Percentiles rank a stretch among this genome's conserved stretches.
Evolutionary conservation across 306 rosid species (phyloP).

Genomic region (Pachyrhizus erosus): DNA sequence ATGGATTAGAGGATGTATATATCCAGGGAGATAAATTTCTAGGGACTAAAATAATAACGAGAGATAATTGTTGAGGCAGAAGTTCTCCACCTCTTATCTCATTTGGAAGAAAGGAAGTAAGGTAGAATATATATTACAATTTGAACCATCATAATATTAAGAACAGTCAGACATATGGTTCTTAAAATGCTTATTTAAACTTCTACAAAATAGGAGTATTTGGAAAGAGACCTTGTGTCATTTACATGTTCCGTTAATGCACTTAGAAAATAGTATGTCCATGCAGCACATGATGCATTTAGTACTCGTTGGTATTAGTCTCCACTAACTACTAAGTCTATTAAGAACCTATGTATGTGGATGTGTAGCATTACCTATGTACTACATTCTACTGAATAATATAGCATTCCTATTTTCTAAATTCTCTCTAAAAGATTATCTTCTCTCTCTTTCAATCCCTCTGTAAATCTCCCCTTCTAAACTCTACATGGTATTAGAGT

Average conservation of each 20-base stretch:
- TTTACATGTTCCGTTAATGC: neutral
- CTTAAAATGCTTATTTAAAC: neutral
- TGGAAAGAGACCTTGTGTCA: conserved; percentile 27
- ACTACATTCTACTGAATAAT: too few species aligned
- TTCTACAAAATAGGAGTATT: conserved; percentile 27
- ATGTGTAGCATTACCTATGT: too few species aligned
- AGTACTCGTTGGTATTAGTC: too few species aligned
- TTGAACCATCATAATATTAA: neutral
- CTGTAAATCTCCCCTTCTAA: too few species aligned
- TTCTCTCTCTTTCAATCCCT: too few species aligned
- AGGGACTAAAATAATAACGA: neutral
- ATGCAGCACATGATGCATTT: neutral
- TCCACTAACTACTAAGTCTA: too few species aligned
- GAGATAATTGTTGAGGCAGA: neutral
- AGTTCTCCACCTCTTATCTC: neutral
- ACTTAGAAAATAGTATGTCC: neutral
- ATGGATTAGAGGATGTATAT: neutral
- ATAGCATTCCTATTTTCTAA: too few species aligned
- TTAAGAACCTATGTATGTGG: too few species aligned
- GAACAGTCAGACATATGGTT: neutral
- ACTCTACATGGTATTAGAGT: too few species aligned
- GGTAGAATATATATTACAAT: neutral
- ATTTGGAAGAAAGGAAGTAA: neutral
- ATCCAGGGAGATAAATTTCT: neutral
- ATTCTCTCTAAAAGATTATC: too few species aligned